phyloP scores from a whole-genome alignment of 129 eudicot species.

The Pittosporum tobira region DNA sequence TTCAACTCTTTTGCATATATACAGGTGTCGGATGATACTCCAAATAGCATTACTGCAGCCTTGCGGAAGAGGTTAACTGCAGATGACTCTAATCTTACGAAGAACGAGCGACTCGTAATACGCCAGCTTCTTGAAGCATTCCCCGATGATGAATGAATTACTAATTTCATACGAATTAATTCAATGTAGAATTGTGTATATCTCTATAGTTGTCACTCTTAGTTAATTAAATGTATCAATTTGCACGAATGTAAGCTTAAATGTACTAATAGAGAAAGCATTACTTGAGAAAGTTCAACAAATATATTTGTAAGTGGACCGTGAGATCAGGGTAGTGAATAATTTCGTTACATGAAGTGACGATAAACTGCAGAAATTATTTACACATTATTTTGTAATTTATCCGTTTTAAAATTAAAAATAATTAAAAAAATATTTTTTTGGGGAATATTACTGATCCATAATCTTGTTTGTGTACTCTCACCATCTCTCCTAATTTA shows the following conservation, averaged over 20 bases:
- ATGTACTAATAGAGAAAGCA: not conserved
- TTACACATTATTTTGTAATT: too few species aligned
- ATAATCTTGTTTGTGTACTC: too few species aligned
- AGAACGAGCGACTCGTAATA: slow-evolving; percentile 48
- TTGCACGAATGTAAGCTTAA: slow-evolving; percentile 1
- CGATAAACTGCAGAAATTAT: too few species aligned
- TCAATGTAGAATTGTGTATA: slow-evolving; percentile 7
- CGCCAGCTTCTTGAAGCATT: slow-evolving; percentile 54
- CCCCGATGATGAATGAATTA: slow-evolving; percentile 42
- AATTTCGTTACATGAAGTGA: too few species aligned
- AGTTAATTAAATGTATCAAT: slow-evolving; percentile 4
- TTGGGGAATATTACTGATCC: too few species aligned
- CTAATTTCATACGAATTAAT: not conserved
- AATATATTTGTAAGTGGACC: too few species aligned
- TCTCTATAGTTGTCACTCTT: slow-evolving; percentile 10
- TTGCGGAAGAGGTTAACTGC: slow-evolving; percentile 50
- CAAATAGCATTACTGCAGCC: slow-evolving; percentile 45
- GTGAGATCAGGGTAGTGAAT: too few species aligned
- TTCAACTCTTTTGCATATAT: slow-evolving; percentile 8
- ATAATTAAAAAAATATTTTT: too few species aligned
- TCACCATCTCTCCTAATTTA: too few species aligned
- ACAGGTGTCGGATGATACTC: slow-evolving; percentile 62
- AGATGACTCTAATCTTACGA: slow-evolving; percentile 65
- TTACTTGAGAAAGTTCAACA: too few species aligned
- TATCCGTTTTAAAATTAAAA: too few species aligned